phyloP scores from a whole-genome alignment of 495 filamentous ascomycete species.

The Tuber indicum region DNA sequence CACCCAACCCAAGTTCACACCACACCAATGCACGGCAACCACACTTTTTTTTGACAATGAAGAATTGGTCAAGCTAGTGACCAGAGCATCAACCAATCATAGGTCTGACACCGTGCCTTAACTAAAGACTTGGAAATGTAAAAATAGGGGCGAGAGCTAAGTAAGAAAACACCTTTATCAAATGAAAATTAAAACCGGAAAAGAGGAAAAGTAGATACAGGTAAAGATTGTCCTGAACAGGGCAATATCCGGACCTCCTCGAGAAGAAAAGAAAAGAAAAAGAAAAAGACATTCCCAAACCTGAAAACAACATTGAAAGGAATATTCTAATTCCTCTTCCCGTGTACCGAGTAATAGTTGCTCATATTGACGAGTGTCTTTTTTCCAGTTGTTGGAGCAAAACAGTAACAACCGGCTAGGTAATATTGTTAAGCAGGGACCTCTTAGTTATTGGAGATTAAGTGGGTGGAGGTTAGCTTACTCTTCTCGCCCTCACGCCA shows the following conservation, averaged over 20 bases:
- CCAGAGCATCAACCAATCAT: neutral
- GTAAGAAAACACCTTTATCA: neutral
- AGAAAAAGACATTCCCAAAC: neutral
- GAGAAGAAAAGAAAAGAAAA: neutral
- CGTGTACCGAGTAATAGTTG: constrained; percentile 57
- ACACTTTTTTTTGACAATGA: neutral
- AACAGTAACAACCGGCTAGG: constrained; percentile 53
- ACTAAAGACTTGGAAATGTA: neutral
- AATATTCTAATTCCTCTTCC: constrained; percentile 29
- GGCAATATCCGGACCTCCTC: neutral
- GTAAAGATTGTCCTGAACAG: neutral
- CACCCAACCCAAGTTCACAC: neutral
- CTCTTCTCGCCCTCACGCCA: constrained; percentile 53
- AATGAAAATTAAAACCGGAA: neutral
- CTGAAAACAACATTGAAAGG: neutral
- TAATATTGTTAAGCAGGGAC: neutral
- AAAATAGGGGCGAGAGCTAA: neutral
- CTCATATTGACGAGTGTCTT: constrained; percentile 62
- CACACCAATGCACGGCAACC: neutral
- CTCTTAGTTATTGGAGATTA: constrained; percentile 38
- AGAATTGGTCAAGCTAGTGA: neutral
- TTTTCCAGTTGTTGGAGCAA: constrained; percentile 63
- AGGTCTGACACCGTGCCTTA: neutral
- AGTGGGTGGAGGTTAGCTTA: constrained; percentile 6
- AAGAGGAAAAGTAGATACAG: neutral